Conservation (phyloP, 1,139 yeast species). For the Kluyveromyces sp. region DNA sequence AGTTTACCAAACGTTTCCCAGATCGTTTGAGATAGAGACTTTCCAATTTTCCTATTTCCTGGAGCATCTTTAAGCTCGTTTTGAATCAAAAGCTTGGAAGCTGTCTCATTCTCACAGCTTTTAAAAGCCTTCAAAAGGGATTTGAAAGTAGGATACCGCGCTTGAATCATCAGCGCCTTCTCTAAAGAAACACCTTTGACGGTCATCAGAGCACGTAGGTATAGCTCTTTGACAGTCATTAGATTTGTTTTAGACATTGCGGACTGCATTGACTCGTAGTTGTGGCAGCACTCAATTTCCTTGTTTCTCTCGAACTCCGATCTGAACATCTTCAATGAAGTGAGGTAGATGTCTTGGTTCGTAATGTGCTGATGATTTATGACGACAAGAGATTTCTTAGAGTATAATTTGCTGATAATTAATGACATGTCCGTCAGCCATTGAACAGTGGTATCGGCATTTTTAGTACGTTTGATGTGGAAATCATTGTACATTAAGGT, state of each 20-base stretch:
- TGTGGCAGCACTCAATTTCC: constrained; percentile 51
- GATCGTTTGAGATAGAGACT: constrained; percentile 51
- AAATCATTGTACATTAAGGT: constrained; percentile 63
- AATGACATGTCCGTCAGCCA: constrained; percentile 55
- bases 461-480: constrained; percentile 59
- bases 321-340: constrained; percentile 39
- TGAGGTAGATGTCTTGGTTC: constrained; percentile 47
- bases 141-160: constrained; percentile 27
- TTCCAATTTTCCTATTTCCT: constrained; percentile 56
- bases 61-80: constrained; percentile 45
- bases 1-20: constrained; percentile 54
- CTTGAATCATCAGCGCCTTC: constrained; percentile 73
- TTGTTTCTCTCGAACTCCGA: constrained; percentile 36
- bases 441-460: constrained; percentile 67
- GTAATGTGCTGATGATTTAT: constrained; percentile 45
- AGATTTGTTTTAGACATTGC: constrained; percentile 65
- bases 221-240: constrained; percentile 71
- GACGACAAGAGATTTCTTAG: constrained; percentile 37
- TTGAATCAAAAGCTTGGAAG: constrained; percentile 39
- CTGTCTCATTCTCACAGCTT: constrained; percentile 28
- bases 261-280: constrained; percentile 57
- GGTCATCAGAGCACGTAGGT: constrained; percentile 68
- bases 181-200: constrained; percentile 77
- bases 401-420: constrained; percentile 38
- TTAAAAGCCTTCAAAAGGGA: constrained; percentile 36